Conservation (phyloP, 345 rosid genomes). For the Physaria fendleri region DNA sequence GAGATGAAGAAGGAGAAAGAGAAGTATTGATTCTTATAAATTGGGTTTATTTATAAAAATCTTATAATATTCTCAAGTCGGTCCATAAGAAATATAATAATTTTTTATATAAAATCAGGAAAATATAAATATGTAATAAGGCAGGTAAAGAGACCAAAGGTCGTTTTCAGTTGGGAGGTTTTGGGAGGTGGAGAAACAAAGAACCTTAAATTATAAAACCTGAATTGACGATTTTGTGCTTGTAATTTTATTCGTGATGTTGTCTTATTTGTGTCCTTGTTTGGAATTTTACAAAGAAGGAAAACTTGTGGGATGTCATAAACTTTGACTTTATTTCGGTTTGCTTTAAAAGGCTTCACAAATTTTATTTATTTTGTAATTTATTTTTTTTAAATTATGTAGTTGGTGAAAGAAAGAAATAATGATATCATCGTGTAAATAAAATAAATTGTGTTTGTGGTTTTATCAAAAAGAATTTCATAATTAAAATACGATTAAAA, state of each 20-base stretch:
- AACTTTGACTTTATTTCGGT: slow-evolving; percentile 24
- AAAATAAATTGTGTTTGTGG: no score
- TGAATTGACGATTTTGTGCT: slow-evolving; percentile 44
- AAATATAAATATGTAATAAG: slow-evolving; percentile 26
- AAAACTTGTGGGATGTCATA: slow-evolving; percentile 29
- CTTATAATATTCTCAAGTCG: slow-evolving; percentile 28
- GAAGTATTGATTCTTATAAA: slow-evolving; percentile 25
- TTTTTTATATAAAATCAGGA: slow-evolving; percentile 17
- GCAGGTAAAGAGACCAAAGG: slow-evolving; percentile 75
- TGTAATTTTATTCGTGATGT: neutral
- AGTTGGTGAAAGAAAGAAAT: slow-evolving; percentile 13
- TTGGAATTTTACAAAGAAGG: slow-evolving; percentile 20
- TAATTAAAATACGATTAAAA: no score
- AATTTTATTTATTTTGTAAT: neutral
- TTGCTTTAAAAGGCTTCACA: slow-evolving; percentile 15
- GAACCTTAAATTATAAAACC: slow-evolving; percentile 47
- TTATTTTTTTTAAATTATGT: neutral
- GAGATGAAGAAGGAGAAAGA: neutral
- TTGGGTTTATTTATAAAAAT: no score
- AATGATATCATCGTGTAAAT: slow-evolving; percentile 3
- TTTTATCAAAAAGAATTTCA: no score
- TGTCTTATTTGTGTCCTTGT: slow-evolving; percentile 21
- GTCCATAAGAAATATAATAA: slow-evolving; percentile 21
- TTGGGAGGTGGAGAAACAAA: slow-evolving; percentile 37
- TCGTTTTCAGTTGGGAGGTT: slow-evolving; percentile 67